These are phyloP conservation scores for Wallacemonas rigidus DNA, from an alignment of 208 protist genomes.

Conservation along the genomic window DNA sequence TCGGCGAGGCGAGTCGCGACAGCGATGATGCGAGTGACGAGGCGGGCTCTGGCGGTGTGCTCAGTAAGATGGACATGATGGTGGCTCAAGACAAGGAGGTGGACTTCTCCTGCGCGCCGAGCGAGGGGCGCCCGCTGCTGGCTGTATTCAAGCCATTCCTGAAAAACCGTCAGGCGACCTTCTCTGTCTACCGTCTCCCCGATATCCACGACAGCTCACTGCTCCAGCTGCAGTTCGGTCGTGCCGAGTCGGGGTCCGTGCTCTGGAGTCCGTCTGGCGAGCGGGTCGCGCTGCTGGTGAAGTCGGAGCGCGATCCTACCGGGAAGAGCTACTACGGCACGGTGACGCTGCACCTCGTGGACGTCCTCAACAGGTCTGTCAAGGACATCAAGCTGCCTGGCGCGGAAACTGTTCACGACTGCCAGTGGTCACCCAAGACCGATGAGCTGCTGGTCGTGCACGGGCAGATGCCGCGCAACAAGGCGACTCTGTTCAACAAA, in stretches of 20 bases:
- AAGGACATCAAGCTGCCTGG: slow-evolving; percentile 70
- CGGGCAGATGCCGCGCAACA: slow-evolving; percentile 89
- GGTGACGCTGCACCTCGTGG: slow-evolving; percentile 71
- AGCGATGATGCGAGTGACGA: not conserved
- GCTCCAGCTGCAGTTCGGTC: slow-evolving; percentile 64
- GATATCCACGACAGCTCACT: slow-evolving; percentile 66
- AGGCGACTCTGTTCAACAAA: slow-evolving; percentile 86
- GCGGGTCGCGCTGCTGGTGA: slow-evolving; percentile 68
- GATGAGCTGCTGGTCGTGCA: slow-evolving; percentile 91
- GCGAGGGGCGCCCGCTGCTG: slow-evolving; percentile 53
- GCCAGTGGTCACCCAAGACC: slow-evolving; percentile 66
- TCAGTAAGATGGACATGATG: slow-evolving; percentile 79
- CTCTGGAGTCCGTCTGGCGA: slow-evolving; percentile 71
- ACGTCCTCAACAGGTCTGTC: slow-evolving; percentile 59
- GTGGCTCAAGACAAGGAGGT: slow-evolving; percentile 83
- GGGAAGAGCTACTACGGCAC: slow-evolving; percentile 92
- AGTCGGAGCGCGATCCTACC: slow-evolving; percentile 81
- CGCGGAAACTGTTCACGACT: slow-evolving; percentile 88
- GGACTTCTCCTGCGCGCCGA: slow-evolving; percentile 56
- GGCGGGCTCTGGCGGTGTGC: slow-evolving; percentile 14
- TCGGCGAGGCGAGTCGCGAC: slow-evolving; percentile 15
- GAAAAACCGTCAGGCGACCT: slow-evolving; percentile 70
- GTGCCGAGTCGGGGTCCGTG: slow-evolving; percentile 67
- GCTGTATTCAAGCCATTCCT: slow-evolving; percentile 85
- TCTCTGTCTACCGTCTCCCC: slow-evolving; percentile 74